Evolutionary conservation across 805 yeast genomes (phyloP).

Genomic region (Candida odintsovae): DNA sequence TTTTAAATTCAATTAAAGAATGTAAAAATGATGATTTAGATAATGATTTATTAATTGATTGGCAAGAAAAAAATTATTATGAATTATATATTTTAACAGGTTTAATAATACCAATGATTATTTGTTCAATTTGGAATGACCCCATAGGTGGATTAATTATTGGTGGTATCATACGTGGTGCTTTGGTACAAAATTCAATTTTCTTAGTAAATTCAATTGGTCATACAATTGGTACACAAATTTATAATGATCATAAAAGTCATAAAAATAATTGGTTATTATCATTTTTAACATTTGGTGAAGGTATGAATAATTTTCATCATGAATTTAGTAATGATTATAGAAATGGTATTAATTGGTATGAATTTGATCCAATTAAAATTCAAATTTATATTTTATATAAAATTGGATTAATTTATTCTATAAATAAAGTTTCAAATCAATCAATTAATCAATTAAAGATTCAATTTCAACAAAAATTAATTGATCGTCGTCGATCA

Average conservation of each 20-base stretch:
- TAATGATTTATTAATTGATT: conserved; percentile 40
- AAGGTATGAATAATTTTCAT: conserved; percentile 89
- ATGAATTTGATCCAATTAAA: conserved; percentile 84
- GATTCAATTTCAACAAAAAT: conserved; percentile 77
- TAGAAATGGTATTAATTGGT: conserved; percentile 65
- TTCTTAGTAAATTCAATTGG: conserved; percentile 79
- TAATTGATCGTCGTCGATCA: conserved; percentile 69
- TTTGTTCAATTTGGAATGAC: conserved; percentile 72
- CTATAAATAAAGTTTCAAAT: conserved; percentile 40
- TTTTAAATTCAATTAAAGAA: conserved; percentile 28
- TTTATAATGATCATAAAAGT: conserved; percentile 69
- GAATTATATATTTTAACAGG: conserved; percentile 44
- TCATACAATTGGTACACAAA: conserved; percentile 69
- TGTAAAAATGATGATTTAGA: conserved; percentile 55
- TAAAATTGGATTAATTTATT: conserved; percentile 52
- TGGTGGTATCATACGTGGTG: conserved; percentile 71
- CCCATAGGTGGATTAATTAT: conserved; percentile 70
- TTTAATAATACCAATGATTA: conserved; percentile 56
- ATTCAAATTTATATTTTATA: conserved; percentile 49
- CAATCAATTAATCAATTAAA: conserved; percentile 58
- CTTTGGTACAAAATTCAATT: conserved; percentile 73
- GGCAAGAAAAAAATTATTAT: conserved; percentile 34
- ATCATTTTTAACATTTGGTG: conserved; percentile 76
- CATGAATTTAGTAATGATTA: conserved; percentile 94
- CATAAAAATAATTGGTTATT: conserved; percentile 60